Evolutionary conservation across 257 asterid genomes (phyloP), one percentile per base, ranked within the genome.

Genomic region (Petunia axillaris): DNA sequence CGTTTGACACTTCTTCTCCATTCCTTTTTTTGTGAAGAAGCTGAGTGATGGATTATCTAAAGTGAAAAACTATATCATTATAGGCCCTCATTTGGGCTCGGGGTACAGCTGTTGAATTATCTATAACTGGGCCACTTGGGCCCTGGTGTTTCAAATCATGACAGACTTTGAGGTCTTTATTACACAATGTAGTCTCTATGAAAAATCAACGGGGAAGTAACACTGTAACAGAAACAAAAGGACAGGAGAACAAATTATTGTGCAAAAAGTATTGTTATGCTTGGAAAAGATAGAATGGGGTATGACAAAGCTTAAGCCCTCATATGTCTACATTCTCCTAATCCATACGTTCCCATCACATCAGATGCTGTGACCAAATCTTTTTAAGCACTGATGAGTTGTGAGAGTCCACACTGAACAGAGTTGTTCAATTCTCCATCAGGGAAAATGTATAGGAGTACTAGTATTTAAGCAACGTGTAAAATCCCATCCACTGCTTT

Each of bases 271-370:
- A 73, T 70, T 0, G 36, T 73, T 35, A 73, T 73, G 78, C 14
- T 35, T 73, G 35, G 78, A 36, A 73, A 50, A 73, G 62, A 50
- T 73, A 73, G 78, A 50, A 73, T 73, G 78, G 78, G 62, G 5
- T 50, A 35, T 35, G 62, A 50, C 77, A 71, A 71, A 35, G 77
- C 60, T 25, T 9, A 48, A 50, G 1, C 46, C 77, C 41, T 37
- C 50, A 76, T 8, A 60, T 76, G 85, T 76, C 92, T 52, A 85
- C 74, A 81, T 85, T 64, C 92, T 79, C 78, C 74, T 84, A 81
- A 85, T 82, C 86, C 78, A 57, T 76, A 76, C 85, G 82, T 80
- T 57, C 63, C 64, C 54, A 76, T 66, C 81, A 78, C 67, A 43
- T 85, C 79, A 66, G 48, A 41, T 85, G 65, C 55, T 50, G 62